Evolutionary conservation across 306 rosid species (phyloP), one percentile per base, ranked within the genome.

Genomic region (Heteromeles arbutifolia): DNA sequence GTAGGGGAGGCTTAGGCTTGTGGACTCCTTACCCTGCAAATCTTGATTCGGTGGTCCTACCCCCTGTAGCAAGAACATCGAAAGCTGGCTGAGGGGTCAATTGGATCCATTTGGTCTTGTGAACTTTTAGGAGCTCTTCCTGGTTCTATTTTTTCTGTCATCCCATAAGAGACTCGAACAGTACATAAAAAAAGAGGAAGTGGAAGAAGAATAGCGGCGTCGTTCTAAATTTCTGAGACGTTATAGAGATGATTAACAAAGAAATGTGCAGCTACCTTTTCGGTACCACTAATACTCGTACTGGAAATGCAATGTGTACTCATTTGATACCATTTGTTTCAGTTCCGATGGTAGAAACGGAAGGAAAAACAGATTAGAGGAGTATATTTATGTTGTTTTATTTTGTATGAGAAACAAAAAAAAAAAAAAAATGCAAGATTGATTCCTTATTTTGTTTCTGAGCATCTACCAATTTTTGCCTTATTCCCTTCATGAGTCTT

Each of bases 1-100:
- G 87, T 82, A 81, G 91, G 79, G 99, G 97, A 70, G 99, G 99
- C 41, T 85, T 89, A 85, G 97, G 99, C 53, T 84, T 96, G 90
- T 92, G 90, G 87, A 92, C 93, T 72, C 93, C 92, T 17, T 96
- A 92, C 82, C 99, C 99, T 6, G 93, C 81, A 28, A 81, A 96
- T 77, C 93, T 90, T 45, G 79, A 70, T 76, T 78, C 88, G 0
- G 97, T 92, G 83, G 90, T 81, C 82, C 87, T 92, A 59, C 97
- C 99, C 25, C 29, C 78, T 69, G 89, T 89, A 73, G 81, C 84
- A 65, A 87, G 97, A 89, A 83, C 91, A 73, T 95, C 99, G 39
- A 92, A 92, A 89, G 98, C 99, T 62, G 98, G 97, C 76, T 96
- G 90, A 95, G 74, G 74, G 58, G 54, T 79, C 82, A 80, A 68